These are phyloP conservation scores for Mucor irregularis DNA, from an alignment of 371 early-diverging fungal genomes.

Conservation along the genomic window DNA sequence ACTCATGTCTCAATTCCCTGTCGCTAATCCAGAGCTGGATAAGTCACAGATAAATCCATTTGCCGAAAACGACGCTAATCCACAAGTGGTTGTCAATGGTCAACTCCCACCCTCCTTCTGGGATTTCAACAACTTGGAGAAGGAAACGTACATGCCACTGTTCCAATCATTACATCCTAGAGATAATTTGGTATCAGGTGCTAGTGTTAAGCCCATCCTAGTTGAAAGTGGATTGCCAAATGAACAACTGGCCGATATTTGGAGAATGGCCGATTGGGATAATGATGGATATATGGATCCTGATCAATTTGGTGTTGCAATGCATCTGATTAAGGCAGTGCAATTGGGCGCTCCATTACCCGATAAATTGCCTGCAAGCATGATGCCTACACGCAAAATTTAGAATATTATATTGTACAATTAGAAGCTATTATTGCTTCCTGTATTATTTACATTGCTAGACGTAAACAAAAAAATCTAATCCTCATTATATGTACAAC, in stretches of 20 bases:
- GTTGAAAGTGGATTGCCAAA: constrained; percentile 56
- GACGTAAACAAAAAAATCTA: too few species aligned
- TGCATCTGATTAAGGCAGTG: constrained; percentile 58
- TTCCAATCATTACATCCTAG: constrained; percentile 46
- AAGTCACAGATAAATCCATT: constrained; percentile 57
- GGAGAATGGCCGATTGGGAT: constrained; percentile 72
- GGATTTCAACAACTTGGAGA: constrained; percentile 54
- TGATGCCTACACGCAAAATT: constrained; percentile 32
- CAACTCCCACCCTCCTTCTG: constrained; percentile 42
- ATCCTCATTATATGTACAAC: too few species aligned
- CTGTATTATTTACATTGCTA: too few species aligned
- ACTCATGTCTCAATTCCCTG: constrained; percentile 67
- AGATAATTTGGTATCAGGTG: constrained; percentile 63
- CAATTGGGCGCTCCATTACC: constrained; percentile 53
- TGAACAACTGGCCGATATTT: constrained; percentile 59
- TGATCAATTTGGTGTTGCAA: constrained; percentile 69
- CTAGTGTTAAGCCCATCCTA: constrained; percentile 55
- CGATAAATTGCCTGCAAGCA: constrained; percentile 44
- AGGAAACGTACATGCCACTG: constrained; percentile 20
- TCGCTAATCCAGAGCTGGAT: constrained; percentile 48
- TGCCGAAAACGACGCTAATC: constrained; percentile 22
- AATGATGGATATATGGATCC: constrained; percentile 67
- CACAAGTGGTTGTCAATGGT: constrained; percentile 17
- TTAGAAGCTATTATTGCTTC: too few species aligned
- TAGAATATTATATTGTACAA: constrained; percentile 15